Evolutionary conservation across 2,329 filamentous ascomycete species (phyloP), one percentile per base, ranked within the genome.

Genomic region (Leptographium flavum): DNA sequence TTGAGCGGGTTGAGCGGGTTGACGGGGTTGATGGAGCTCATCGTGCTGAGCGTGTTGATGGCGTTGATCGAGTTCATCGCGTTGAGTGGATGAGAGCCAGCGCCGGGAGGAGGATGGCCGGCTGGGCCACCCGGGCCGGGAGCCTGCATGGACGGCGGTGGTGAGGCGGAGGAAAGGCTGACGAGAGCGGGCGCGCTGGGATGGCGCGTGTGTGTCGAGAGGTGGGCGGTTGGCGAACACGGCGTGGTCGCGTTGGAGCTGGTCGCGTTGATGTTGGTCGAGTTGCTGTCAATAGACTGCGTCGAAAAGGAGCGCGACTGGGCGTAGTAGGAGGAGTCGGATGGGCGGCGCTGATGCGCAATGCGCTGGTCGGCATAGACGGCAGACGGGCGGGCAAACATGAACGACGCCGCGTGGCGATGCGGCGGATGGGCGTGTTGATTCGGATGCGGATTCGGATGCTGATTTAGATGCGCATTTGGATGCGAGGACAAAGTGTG

Each of bases 161-260:
- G 43, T 22, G 47, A 48, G 57, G 53, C 64, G 66, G 55, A 59
- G 62, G 51, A 62, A 53, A 3, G 55, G 46, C 57, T 21, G 66
- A 59, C 21, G 63, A 58, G 45, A 69, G 58, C 36, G 67, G 68
- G 66, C n/a, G 66, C 53, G 56, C 63, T 68, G 45, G 62, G 66
- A 46, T 66, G 63, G 49, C 66, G 66, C 45, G 63, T 58, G 56
- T 65, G 65, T 43, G 57, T 56, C 33, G 60, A 25, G 25, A 28
- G 9, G 9, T 35, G 15, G 23, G 30, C 14, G 3, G 30, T n/a
- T n/a, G n/a, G n/a, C n/a, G n/a, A n/a, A n/a, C n/a, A n/a, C n/a
- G n/a, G n/a, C n/a, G n/a, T n/a, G n/a, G n/a, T n/a, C n/a, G n/a
- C n/a, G n/a, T n/a, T n/a, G n/a, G n/a, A n/a, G n/a, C n/a, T n/a